Evolutionary conservation across 1,284 basidiomycete species (phyloP), one percentile per base, ranked within the genome.

Genomic region (Ceratobasidium sp.): DNA sequence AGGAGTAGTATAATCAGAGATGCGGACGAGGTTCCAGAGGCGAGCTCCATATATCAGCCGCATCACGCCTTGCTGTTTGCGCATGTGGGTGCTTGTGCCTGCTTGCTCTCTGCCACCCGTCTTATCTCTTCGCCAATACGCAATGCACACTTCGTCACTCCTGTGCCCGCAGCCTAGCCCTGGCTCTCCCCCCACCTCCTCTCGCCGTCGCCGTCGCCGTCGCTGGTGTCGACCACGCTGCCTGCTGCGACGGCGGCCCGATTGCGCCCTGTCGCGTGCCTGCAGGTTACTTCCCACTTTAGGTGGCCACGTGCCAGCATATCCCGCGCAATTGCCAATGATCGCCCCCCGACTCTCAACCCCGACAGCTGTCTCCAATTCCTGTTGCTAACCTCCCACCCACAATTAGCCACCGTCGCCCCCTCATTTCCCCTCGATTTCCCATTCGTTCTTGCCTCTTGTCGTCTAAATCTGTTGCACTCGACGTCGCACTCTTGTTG

Each of bases 331-430:
- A 64, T 64, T 64, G 47, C 62, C 62, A 64, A 64, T 30, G 47
- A 64, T 64, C 62, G 32, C 18, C 57, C 11, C n/a, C 57, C 21
- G 35, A 38, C 35, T 43, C 46, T 38, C 62, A 47, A 32, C 46
- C 50, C 62, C 62, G 62, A 52, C 62, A 64, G n/a, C 46, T 32
- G 62, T 64, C 47, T 32, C 16, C 16, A 32, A 6, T 6, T 23
- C 11, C 16, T 64, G 46, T 64, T 52, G 62, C 47, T 38, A 52
- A 44, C 44, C n/a, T 32, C 30, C 49, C 16, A 1, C 61, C n/a
- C 35, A 63, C n/a, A 49, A 46, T 63, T 23, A 21, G 62, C 62
- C 62, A 41, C 47, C 62, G 62, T 64, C 46, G 62, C 47, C 21
- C 44, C n/a, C 46, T 18, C 44, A 32, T 35, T 13, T 35, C 9